Base-by-base conservation (phyloP, 257 asterid species). In the Penstemon newberryi region DNA sequence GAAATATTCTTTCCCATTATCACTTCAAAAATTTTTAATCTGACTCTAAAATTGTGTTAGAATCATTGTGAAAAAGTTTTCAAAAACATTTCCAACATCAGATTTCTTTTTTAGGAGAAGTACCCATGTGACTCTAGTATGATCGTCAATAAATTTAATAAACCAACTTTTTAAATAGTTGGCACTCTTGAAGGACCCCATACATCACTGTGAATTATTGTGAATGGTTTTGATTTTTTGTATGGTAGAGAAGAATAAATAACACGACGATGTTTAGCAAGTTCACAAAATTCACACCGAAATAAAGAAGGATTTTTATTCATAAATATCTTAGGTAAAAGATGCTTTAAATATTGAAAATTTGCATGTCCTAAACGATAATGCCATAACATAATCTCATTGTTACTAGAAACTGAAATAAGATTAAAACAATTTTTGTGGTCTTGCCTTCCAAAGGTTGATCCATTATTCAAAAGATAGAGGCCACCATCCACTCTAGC, bases 1-100 rank as follows among this genome's bases (percentile, higher is more conserved):
- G 1, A 70, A 70, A 46, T 47, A 40, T 4, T 70, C 69, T 12
- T 3, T 60, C 0, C 61, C 74, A 70, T 60, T 70, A 10, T 47
- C 60, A n/a, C 41, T 49, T 9, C 59, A 12, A 3, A 61, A 38
- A 4, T 50, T 4, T 1, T 49, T 7, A 6, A 39, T 60, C 40
- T 60, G 39, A 39, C 19, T 3, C 3, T 40, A 1, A 60, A 39
- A 60, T n/a, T 60, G 12, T 5, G 33, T 60, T 5, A 4, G 0
- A 4, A 60, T 40, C 70, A 61, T 62, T 4, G 7, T 33, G 36
- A 36, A 60, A 60, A 60, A 8, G 5, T 11, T 7, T 7, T 60
- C 5, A 5, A 40, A 60, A 3, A 60, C 4, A 3, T 60, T 5
- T 7, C 3, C 10, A 12, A 38, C 65, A 8, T 40, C 8, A 2